A percentile compares a stretch with the other conserved stretches of the same genome.
These are phyloP conservation scores for Phoma sp. DNA, from an alignment of 2,329 filamentous ascomycete species.

Conservation along the genomic window DNA sequence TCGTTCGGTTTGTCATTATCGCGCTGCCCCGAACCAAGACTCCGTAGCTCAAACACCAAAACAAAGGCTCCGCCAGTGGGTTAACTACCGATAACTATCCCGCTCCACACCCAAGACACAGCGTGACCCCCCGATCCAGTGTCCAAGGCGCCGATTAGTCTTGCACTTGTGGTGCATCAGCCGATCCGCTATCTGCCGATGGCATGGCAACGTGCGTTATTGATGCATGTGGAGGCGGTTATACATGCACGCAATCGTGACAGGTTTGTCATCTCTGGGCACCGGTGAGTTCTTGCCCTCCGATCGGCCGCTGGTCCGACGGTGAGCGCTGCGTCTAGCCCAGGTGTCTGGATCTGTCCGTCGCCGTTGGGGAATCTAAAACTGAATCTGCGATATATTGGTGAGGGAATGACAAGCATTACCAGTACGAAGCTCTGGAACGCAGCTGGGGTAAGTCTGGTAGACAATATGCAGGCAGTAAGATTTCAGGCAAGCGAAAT, in stretches of 20 bases:
- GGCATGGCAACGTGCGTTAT: constrained; percentile 4
- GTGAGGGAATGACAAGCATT: not conserved
- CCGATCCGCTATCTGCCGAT: constrained; percentile 7
- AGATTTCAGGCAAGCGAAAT: not conserved
- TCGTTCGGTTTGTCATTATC: constrained; percentile 17
- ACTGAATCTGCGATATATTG: not conserved
- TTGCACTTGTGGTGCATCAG: not conserved
- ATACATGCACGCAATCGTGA: constrained; percentile 8
- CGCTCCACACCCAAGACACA: constrained; percentile 2
- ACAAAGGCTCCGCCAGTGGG: not conserved
- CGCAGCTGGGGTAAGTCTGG: not conserved
- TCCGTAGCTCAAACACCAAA: not conserved
- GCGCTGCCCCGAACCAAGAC: constrained; percentile 17
- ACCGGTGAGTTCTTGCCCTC: constrained; percentile 1
- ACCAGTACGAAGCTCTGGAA: not conserved
- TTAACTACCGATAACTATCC: constrained; percentile 7
- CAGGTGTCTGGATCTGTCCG: constrained; percentile 9
- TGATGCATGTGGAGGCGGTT: constrained; percentile 5
- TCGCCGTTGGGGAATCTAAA: not conserved
- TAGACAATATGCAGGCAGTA: not conserved
- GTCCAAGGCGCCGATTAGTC: constrained; percentile 1
- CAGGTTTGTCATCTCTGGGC: not conserved
- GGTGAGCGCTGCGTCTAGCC: constrained; percentile 3
- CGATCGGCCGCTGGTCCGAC: not conserved
- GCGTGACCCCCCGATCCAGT: not conserved